A percentile compares a stretch with the other conserved stretches of the same genome.
Evolutionary conservation across 768 basidiomycete genomes (phyloP).

Genomic region (Leccinum variicolor): DNA sequence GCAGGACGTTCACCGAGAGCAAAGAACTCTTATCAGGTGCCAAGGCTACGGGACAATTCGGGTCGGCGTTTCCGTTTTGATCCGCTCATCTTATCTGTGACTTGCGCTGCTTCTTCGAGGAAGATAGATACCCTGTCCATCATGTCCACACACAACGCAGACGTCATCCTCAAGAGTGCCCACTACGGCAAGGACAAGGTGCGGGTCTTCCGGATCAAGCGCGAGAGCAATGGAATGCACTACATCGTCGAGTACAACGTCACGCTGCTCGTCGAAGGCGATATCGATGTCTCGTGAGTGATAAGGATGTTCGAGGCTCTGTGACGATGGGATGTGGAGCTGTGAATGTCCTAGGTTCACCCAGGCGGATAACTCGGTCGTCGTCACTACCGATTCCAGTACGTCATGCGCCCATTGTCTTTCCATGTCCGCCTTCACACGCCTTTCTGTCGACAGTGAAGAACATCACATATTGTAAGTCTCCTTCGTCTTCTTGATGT

Average conservation of each 20-base stretch:
- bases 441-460: constrained; percentile 42
- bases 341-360: constrained; percentile 58
- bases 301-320: background rate
- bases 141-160: constrained; percentile 27
- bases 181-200: constrained; percentile 90
- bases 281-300: constrained; percentile 66
- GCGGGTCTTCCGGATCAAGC: constrained; percentile 80
- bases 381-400: constrained; percentile 94
- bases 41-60: background rate
- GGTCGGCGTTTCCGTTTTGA: background rate
- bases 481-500: background rate
- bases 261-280: constrained; percentile 75
- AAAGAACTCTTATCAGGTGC: no score
- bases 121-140: background rate
- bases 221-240: constrained; percentile 57
- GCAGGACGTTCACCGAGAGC: no score
- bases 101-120: background rate
- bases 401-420: constrained; percentile 23
- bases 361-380: constrained; percentile 79
- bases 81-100: background rate
- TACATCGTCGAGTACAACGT: constrained; percentile 85
- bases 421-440: background rate
- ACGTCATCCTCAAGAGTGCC: constrained; percentile 41
- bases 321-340: background rate
- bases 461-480: constrained; percentile 62